Evolutionary conservation across 495 filamentous ascomycete species (phyloP).

Genomic region (Xylaria nigripes): DNA sequence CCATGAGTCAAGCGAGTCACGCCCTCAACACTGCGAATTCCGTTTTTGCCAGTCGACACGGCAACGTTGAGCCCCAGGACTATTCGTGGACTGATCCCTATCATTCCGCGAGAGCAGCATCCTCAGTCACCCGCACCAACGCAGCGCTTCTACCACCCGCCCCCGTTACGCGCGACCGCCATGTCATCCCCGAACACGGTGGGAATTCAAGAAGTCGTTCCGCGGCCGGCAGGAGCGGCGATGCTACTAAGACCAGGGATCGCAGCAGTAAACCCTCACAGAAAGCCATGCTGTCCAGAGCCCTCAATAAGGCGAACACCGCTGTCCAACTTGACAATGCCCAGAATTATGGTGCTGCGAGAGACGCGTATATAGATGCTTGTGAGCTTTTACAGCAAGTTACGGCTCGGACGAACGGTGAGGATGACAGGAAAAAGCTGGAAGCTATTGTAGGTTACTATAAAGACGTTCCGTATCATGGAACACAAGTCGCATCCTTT

Average conservation of each 20-base stretch:
- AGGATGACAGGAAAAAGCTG: constrained; percentile 80
- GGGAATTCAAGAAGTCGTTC: constrained; percentile 45
- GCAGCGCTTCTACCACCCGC: constrained; percentile 17
- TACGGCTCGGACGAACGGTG: constrained; percentile 70
- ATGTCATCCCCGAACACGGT: constrained; percentile 23
- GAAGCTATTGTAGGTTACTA: constrained; percentile 75
- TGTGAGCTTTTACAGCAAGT: constrained; percentile 81
- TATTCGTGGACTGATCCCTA: constrained; percentile 16
- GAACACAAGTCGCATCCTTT: background rate
- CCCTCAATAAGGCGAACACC: constrained; percentile 88
- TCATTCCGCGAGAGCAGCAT: constrained; percentile 4
- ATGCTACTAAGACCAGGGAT: constrained; percentile 27
- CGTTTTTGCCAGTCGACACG: constrained; percentile 3
- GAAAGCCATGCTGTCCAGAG: constrained; percentile 93
- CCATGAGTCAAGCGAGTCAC: constrained; percentile 14
- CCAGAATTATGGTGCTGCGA: constrained; percentile 85
- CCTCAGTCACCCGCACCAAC: constrained; percentile 11
- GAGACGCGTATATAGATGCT: constrained; percentile 86
- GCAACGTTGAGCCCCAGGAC: constrained; percentile 15
- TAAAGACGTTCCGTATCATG: background rate
- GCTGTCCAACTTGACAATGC: constrained; percentile 93
- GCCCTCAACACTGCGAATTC: constrained; percentile 6
- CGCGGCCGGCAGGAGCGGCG: constrained; percentile 34
- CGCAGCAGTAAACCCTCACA: constrained; percentile 51
- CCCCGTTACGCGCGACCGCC: constrained; percentile 14